Conservation (phyloP, 225 moss, liverwort and hornwort species). For the Takakia lepidozioides region DNA sequence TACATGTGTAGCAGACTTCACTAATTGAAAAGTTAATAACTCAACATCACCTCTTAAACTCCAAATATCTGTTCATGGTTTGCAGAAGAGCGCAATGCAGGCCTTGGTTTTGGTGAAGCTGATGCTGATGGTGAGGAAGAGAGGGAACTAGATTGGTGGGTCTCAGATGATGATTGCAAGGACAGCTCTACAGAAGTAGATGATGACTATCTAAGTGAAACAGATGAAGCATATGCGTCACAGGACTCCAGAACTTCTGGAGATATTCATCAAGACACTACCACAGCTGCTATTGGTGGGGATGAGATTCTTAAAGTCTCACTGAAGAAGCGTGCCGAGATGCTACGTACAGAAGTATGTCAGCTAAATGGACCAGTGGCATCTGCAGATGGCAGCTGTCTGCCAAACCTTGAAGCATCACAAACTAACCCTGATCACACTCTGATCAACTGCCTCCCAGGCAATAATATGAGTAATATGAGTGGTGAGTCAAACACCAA, state of each 20-base stretch:
- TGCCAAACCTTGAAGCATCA: too few relatives aligned
- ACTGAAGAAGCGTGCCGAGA: too few relatives aligned
- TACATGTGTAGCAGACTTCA: too few relatives aligned
- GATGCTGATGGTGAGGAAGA: conserved; percentile 55
- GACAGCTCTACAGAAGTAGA: conserved; percentile 42
- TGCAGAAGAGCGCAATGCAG: conserved; percentile 23
- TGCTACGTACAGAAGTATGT: too few relatives aligned
- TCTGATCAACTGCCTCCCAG: too few relatives aligned
- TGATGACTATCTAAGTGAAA: conserved; percentile 35
- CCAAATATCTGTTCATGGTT: too few relatives aligned
- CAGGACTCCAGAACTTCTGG: conserved; percentile 54
- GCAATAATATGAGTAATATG: too few relatives aligned
- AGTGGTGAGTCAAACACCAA: conserved; percentile 5
- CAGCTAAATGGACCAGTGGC: background rate
- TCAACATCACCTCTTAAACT: too few relatives aligned
- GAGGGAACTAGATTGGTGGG: conserved; percentile 11
- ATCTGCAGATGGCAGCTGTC: too few relatives aligned
- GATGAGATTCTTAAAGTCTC: conserved; percentile 8
- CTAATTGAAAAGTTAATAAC: too few relatives aligned
- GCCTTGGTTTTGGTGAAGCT: conserved; percentile 30
- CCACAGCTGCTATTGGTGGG: conserved; percentile 8
- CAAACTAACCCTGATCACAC: too few relatives aligned
- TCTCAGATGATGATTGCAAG: conserved; percentile 59
- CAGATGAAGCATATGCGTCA: conserved; percentile 57
- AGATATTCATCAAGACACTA: conserved; percentile 19